Base-by-base conservation (phyloP, 768 basidiomycete genomes). In the Psilocybe azurescens region DNA sequence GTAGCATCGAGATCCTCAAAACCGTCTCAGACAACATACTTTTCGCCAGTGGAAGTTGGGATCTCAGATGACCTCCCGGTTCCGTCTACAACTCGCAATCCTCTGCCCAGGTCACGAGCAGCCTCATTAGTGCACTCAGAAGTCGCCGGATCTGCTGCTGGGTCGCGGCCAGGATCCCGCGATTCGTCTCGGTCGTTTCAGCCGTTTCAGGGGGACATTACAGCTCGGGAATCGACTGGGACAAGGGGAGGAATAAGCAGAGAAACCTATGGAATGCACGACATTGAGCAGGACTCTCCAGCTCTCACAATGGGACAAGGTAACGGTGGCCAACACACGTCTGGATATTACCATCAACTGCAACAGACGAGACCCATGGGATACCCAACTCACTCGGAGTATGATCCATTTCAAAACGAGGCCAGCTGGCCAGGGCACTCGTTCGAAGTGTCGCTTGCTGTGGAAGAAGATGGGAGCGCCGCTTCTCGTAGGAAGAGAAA, bases 71-170 rank as follows among this genome's bases (percentile, higher is more conserved):
- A 65, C 39, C 64, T 73, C 11, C 72, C 70, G 50, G 64, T 61
- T n/a, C 73, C 73, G 0, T 59, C 61, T 20, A 72, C 72, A 29
- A 66, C 60, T 36, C 62, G 71, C 20, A 65, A 53, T 56, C 67
- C 68, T 3, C 60, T 44, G 11, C 69, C 73, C 14, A 66, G 72
- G 29, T 70, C 70, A 29, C 52, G 66, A 20, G 53, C 69, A 16
- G 63, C 69, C 16, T 72, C 67, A 0, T 16, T 64, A 14, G 61
- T 60, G 9, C 67, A 62, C 30, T 67, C 68, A 32, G 59, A 24
- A 24, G 24, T 24, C 2, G 24, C 38, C 14, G 14, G 38, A 39
- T 60, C 60, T 63, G 53, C 58, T 41, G 59, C 55, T 53, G 48
- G 52, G 20, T 64, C 65, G 9, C 47, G 58, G 14, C 50, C 59